Conservation (phyloP, 768 basidiomycete genomes). For the Pholiota microspora region DNA sequence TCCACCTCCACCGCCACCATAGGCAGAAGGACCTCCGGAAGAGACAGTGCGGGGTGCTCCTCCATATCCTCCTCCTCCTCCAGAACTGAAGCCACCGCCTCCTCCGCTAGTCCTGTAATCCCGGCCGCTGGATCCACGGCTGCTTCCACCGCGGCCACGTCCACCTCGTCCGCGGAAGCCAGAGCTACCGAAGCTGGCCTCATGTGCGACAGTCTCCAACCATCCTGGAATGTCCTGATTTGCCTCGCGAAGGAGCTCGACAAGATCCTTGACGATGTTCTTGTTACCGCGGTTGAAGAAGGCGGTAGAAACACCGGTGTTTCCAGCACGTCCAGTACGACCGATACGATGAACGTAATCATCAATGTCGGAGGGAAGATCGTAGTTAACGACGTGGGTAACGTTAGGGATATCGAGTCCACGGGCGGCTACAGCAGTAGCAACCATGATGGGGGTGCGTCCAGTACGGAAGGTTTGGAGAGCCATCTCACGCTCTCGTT, state of each 20-base stretch:
- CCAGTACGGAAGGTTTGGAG: slow-evolving; percentile 94
- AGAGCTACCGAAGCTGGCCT: slow-evolving; percentile 69
- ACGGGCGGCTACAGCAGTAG: slow-evolving; percentile 98
- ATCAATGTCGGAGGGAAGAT: slow-evolving; percentile 96
- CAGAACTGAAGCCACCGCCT: slow-evolving; percentile 28
- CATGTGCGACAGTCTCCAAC: slow-evolving; percentile 85
- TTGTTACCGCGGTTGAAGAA: slow-evolving; percentile 95
- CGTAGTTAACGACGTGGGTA: slow-evolving; percentile 98
- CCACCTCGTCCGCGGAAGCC: slow-evolving; percentile 57
- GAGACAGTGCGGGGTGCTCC: slow-evolving; percentile 18
- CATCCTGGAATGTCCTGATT: slow-evolving; percentile 93
- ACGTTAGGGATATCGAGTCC: slow-evolving; percentile 99
- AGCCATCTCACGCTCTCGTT: slow-evolving; percentile 96
- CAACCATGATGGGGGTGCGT: slow-evolving; percentile 93
- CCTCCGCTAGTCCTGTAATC: slow-evolving; percentile 43
- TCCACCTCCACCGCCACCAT: slow-evolving; percentile 27
- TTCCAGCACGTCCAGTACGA: slow-evolving; percentile 98
- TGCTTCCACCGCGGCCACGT: slow-evolving; percentile 56
- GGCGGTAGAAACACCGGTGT: slow-evolving; percentile 92
- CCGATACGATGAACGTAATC: slow-evolving; percentile 99
- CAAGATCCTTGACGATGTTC: slow-evolving; percentile 86
- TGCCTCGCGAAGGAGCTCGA: slow-evolving; percentile 93
- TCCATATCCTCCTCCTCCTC: slow-evolving; percentile 29
- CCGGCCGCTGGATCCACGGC: slow-evolving; percentile 44
- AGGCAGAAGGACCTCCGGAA: slow-evolving; percentile 22